These are phyloP conservation scores for Periconia macrospinosa DNA, from an alignment of 2,329 filamentous ascomycete species.

Conservation along the genomic window DNA sequence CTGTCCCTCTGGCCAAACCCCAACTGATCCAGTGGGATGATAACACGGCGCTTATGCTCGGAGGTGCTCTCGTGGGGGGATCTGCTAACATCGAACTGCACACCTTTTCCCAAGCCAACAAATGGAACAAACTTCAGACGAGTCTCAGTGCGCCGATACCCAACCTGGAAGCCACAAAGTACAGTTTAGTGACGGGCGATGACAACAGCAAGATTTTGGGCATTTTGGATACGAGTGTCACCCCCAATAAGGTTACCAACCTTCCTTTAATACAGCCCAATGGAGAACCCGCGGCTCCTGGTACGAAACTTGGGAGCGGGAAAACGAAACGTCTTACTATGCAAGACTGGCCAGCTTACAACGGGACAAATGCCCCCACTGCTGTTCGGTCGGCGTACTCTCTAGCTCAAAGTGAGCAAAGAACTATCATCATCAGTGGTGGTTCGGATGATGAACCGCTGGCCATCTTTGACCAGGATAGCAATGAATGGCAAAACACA, in stretches of 20 bases:
- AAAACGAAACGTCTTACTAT: constrained; percentile 59
- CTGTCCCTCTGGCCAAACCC: constrained; percentile 67
- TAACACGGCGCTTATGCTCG: constrained; percentile 71
- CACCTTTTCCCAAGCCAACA: constrained; percentile 67
- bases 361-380: constrained; percentile 70
- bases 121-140: constrained; percentile 62
- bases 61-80: constrained; percentile 56
- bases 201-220: constrained; percentile 80
- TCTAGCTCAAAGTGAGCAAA: constrained; percentile 67
- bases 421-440: constrained; percentile 76
- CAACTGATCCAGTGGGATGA: constrained; percentile 75
- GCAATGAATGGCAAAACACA: constrained; percentile 79
- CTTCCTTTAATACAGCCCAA: constrained; percentile 66
- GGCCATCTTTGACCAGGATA: constrained; percentile 73
- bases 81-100: constrained; percentile 68
- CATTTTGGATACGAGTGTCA: constrained; percentile 72
- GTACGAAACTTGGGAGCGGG: constrained; percentile 49
- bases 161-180: constrained; percentile 62
- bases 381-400: constrained; percentile 69
- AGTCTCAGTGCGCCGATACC: constrained; percentile 63
- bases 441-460: constrained; percentile 67
- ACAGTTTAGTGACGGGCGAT: constrained; percentile 67
- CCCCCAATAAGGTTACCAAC: constrained; percentile 75
- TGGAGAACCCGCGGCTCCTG: constrained; percentile 55
- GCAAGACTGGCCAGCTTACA: constrained; percentile 75